Evolutionary conservation across 2,329 filamentous ascomycete species (phyloP).

Genomic region (Alternaria sp.): DNA sequence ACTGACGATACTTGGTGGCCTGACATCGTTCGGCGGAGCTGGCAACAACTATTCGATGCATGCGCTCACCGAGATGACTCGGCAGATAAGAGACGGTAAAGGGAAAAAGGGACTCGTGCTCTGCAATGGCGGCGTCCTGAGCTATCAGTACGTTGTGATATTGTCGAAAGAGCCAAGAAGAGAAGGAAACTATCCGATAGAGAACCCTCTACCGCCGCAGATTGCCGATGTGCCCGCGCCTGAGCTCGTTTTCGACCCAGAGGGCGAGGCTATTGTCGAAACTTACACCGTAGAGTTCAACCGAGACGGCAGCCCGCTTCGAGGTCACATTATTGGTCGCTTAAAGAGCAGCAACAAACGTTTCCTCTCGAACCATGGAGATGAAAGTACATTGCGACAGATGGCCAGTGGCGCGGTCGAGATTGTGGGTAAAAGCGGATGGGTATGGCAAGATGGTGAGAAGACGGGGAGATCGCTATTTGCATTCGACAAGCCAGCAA

Average conservation of each 20-base stretch:
- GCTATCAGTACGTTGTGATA: slow-evolving; percentile 68
- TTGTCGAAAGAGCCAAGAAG: slow-evolving; percentile 58
- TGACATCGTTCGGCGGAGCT: slow-evolving; percentile 73
- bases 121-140: slow-evolving; percentile 70
- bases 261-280: slow-evolving; percentile 62
- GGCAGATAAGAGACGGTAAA: slow-evolving; percentile 57
- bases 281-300: slow-evolving; percentile 67
- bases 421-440: slow-evolving; percentile 57
- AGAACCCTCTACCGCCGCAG: slow-evolving; percentile 55
- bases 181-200: slow-evolving; percentile 55
- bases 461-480: slow-evolving; percentile 39
- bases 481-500: slow-evolving; percentile 30
- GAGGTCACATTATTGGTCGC: slow-evolving; percentile 61
- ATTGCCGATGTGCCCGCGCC: slow-evolving; percentile 52
- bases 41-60: slow-evolving; percentile 77
- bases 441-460: slow-evolving; percentile 48
- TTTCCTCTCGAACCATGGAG: slow-evolving; percentile 64
- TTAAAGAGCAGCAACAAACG: slow-evolving; percentile 55
- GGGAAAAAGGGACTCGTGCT: slow-evolving; percentile 63
- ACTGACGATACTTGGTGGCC: slow-evolving; percentile 67
- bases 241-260: slow-evolving; percentile 45
- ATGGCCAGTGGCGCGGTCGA: slow-evolving; percentile 55
- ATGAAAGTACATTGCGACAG: slow-evolving; percentile 55
- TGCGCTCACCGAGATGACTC: slow-evolving; percentile 51
- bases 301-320: slow-evolving; percentile 56